Base-by-base conservation (phyloP, 768 basidiomycete genomes). In the Boletus subparvulus region DNA sequence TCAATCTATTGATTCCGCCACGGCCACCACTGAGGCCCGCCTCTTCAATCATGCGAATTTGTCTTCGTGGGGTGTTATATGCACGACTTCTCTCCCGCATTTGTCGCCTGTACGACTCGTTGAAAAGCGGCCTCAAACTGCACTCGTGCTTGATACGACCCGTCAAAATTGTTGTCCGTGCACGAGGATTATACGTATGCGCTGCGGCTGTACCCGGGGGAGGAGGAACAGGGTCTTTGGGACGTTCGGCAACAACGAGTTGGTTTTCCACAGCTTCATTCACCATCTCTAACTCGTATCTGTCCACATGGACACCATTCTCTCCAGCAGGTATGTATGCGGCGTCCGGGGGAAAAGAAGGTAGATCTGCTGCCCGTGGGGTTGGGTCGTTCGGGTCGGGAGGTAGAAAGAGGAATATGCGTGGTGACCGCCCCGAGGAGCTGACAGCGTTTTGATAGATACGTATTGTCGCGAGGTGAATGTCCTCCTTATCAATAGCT, bases 231-330 rank as follows among this genome's bases (percentile, higher is more conserved):
- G 69, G 83, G 50, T 78, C 88, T 65, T 90, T 92, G 24, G 87
- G 86, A 50, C 87, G 83, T 71, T 93, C 90, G 0, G 90, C 91
- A 36, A 94, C 83, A 30, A 93, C 90, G 54, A 90, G 81, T 71
- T 93, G 87, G 74, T 94, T 94, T 63, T 90, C 89, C 10, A 92
- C 88, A 33, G 83, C 73, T 59, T 92, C 87, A 59, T 92, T 88
- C 42, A 93, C 85, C 83, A 96, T 92, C 42, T 92, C 87, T 35
- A 98, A 78, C 63, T 93, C 90, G 74, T 93, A 98, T 70, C 85
- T 82, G 64, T 89, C 88, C 6, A 73, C 71, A 28, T 71, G 71
- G n/a, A 69, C 28, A 6, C 66, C 68, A 17, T 67, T 65, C 47
- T 67, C 69, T 30, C 66, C 69, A 24, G 59, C 45, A 12, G 71